phyloP scores from a whole-genome alignment of 495 filamentous ascomycete species.

The Tuber melanosporum region DNA sequence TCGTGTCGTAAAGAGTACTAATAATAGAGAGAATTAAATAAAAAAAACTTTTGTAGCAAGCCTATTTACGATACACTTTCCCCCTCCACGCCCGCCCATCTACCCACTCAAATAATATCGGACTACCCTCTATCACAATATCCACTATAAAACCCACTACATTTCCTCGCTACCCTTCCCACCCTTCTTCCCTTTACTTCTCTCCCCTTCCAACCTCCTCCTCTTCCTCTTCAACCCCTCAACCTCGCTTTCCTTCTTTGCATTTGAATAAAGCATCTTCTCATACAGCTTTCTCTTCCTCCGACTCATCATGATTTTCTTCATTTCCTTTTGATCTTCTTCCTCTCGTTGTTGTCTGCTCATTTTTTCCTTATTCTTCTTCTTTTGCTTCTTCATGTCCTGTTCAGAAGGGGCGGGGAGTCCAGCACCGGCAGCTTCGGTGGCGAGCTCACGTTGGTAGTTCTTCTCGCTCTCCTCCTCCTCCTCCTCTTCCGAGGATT shows the following conservation, averaged over 20 bases:
- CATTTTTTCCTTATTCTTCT: constrained; percentile 60
- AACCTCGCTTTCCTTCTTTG: constrained; percentile 72
- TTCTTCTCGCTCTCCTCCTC: constrained; percentile 35
- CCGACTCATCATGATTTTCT: constrained; percentile 88
- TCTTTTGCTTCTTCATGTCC: constrained; percentile 53
- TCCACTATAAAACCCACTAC: not conserved
- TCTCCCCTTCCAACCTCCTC: constrained; percentile 73
- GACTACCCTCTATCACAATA: not conserved
- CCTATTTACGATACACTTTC: not conserved
- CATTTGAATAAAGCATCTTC: constrained; percentile 87
- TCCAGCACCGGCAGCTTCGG: constrained; percentile 60
- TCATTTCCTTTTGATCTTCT: constrained; percentile 74
- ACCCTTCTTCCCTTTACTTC: constrained; percentile 40
- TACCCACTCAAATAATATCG: not conserved
- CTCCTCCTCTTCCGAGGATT: constrained; percentile 38
- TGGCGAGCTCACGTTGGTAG: constrained; percentile 83
- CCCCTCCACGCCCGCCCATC: not conserved
- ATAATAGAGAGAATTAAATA: not conserved
- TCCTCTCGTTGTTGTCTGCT: constrained; percentile 62
- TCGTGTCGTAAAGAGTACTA: not conserved
- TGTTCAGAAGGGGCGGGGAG: constrained; percentile 40
- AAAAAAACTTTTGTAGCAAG: not conserved
- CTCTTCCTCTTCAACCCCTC: constrained; percentile 70
- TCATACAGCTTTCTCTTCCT: constrained; percentile 85
- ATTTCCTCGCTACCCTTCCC: constrained; percentile 5